phyloP scores from a whole-genome alignment of 1,284 basidiomycete species.

The Ganoderma leucocontextum region DNA sequence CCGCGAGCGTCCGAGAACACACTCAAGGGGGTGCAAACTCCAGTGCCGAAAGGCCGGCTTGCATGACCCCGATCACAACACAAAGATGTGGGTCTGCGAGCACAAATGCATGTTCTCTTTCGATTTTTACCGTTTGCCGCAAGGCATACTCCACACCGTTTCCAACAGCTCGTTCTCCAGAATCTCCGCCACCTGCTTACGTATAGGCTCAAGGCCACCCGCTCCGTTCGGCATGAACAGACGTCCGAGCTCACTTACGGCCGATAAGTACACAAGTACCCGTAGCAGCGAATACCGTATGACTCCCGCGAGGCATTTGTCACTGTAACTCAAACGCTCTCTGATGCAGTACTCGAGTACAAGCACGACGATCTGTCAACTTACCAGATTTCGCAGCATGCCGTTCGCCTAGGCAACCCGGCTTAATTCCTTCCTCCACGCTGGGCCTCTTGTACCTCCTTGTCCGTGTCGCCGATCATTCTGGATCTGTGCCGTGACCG shows the following conservation, averaged over 20 bases:
- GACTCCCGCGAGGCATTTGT: neutral
- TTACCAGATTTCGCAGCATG: neutral
- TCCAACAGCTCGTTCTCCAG: neutral
- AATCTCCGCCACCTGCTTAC: neutral
- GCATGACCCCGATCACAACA: neutral
- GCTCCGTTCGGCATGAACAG: neutral
- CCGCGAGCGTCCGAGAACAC: neutral
- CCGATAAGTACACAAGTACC: neutral
- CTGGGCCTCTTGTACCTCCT: neutral
- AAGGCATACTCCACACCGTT: neutral
- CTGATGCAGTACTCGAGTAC: neutral
- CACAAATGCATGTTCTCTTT: neutral
- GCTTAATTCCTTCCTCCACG: neutral
- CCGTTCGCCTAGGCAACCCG: neutral
- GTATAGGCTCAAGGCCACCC: neutral
- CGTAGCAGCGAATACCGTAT: neutral
- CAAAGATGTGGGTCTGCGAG: too few species aligned
- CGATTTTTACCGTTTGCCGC: neutral
- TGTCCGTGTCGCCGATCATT: neutral
- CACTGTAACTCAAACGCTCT: neutral
- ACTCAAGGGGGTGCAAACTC: neutral
- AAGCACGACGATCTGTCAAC: neutral
- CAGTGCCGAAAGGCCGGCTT: neutral
- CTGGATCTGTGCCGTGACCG: too few species aligned
- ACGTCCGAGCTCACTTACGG: neutral